A percentile compares a stretch with the other conserved stretches of the same genome.
These are phyloP conservation scores for Russula ochroleuca DNA, from an alignment of 768 basidiomycete genomes.

Conservation along the genomic window DNA sequence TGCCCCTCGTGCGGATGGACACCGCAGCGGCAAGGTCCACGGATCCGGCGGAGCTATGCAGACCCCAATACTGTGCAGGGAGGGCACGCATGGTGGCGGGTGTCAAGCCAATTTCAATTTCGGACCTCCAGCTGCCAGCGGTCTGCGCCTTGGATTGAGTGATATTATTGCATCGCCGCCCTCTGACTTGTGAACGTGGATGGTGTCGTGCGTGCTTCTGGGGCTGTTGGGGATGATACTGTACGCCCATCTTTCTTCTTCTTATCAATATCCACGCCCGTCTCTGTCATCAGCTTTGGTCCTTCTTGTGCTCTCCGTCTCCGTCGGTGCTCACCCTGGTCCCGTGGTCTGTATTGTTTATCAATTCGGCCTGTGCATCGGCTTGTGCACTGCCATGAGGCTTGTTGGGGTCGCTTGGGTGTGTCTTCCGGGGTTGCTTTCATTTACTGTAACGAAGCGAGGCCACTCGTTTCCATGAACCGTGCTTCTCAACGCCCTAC, in stretches of 20 bases:
- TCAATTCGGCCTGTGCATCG: not conserved
- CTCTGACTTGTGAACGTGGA: not conserved
- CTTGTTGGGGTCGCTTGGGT: not conserved
- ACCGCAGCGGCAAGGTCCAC: not conserved
- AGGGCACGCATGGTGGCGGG: not conserved
- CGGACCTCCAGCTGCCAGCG: not conserved
- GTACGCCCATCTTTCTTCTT: not conserved
- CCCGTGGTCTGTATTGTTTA: not conserved
- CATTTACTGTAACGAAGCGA: not conserved
- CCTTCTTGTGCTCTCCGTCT: not conserved
- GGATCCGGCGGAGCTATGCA: not conserved
- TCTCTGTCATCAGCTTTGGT: not conserved
- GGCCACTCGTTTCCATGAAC: not conserved
- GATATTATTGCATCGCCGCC: not conserved
- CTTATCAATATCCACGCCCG: not conserved
- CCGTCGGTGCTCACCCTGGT: not conserved
- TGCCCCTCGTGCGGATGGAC: conserved; percentile 15
- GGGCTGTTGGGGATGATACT: conserved; percentile 1
- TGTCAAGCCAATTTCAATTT: not conserved
- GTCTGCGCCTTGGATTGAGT: not conserved
- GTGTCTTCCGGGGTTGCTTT: not conserved
- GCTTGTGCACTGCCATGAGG: conserved; percentile 13
- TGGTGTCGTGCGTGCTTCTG: not conserved
- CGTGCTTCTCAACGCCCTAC: not conserved
- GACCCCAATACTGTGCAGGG: not conserved